Evolutionary conservation across 129 eudicot species (phyloP).

Genomic region (Flaveria sonorensis): DNA sequence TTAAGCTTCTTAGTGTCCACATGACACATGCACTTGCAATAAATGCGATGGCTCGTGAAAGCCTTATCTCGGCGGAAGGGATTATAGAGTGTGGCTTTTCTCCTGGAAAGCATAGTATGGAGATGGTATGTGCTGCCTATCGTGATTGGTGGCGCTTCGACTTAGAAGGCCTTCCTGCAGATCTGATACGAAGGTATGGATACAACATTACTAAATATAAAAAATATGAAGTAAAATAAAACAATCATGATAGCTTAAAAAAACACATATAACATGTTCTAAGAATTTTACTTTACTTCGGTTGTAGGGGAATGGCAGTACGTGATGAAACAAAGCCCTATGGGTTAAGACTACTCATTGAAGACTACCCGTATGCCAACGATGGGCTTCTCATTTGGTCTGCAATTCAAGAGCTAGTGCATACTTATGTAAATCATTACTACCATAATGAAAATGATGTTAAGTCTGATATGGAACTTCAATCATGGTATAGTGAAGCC

Average conservation of each 20-base stretch:
- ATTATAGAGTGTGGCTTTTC: constrained; percentile 74
- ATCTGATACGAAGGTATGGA: constrained; percentile 64
- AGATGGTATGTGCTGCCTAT: constrained; percentile 74
- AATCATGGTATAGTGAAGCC: not conserved
- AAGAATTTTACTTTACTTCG: not conserved
- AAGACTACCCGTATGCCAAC: constrained; percentile 84
- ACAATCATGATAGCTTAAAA: not conserved
- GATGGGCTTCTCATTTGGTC: constrained; percentile 66
- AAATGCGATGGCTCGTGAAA: constrained; percentile 75
- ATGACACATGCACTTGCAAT: constrained; percentile 71
- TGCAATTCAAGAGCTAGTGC: constrained; percentile 42
- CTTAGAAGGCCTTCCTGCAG: constrained; percentile 76
- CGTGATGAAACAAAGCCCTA: constrained; percentile 70
- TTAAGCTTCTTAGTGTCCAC: constrained; percentile 79
- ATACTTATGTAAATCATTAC: constrained; percentile 61
- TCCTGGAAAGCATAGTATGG: constrained; percentile 77
- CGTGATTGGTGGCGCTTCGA: constrained; percentile 78
- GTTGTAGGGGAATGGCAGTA: constrained; percentile 72
- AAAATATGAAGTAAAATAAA: not conserved
- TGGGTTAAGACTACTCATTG: constrained; percentile 58
- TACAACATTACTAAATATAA: not conserved
- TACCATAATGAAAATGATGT: constrained; percentile 53
- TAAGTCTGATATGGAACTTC: constrained; percentile 50
- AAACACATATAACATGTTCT: not conserved
- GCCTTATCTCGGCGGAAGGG: constrained; percentile 66